Evolutionary conservation across 345 rosid genomes (phyloP).

Genomic region (Populus alba): DNA sequence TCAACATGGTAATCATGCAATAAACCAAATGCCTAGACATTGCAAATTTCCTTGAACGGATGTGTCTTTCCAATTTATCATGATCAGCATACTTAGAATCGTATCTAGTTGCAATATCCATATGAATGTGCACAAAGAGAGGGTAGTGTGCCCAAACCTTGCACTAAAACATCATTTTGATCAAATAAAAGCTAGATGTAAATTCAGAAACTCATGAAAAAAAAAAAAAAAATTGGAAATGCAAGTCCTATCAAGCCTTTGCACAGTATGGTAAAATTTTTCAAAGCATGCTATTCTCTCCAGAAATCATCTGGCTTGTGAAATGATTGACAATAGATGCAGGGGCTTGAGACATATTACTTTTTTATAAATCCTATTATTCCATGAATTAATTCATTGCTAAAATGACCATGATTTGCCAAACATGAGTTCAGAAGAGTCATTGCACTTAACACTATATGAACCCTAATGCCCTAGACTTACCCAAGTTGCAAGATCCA

Average conservation of each 20-base stretch:
- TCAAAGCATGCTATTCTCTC: not conserved
- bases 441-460: not conserved
- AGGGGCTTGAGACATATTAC: not conserved
- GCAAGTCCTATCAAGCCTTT: not conserved
- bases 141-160: not conserved
- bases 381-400: not conserved
- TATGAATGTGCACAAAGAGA: not conserved
- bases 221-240: not conserved
- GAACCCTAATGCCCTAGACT: constrained; percentile 1
- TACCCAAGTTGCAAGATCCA: constrained; percentile 58
- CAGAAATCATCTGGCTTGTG: not conserved
- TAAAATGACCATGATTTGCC: not conserved
- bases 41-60: not conserved
- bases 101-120: not conserved
- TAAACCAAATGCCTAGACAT: not conserved
- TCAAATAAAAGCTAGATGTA: not conserved
- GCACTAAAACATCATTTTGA: not conserved
- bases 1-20: not conserved
- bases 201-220: not conserved
- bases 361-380: not conserved
- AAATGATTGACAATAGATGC: not conserved
- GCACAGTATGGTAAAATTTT: not conserved
- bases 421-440: not conserved
- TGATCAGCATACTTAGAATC: not conserved
- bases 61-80: not conserved